Evolutionary conservation across 805 yeast genomes (phyloP).

Genomic region (Saturnispora quitensis): DNA sequence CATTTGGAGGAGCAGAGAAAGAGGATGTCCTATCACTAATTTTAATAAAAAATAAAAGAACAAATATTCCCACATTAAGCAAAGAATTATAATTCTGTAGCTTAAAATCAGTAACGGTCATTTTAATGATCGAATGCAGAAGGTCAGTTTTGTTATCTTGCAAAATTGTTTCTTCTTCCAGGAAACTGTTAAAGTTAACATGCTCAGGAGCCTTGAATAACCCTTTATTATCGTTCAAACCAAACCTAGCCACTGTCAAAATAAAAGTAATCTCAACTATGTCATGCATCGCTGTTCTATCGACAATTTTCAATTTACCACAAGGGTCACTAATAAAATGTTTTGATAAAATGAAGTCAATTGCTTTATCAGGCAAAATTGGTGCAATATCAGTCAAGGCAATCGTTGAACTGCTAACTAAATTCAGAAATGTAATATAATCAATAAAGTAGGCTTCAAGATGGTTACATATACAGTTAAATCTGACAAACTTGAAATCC

Average conservation of each 20-base stretch:
- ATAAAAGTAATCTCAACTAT: constrained; percentile 18
- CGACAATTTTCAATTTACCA: constrained; percentile 10
- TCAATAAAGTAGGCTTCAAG: constrained; percentile 16
- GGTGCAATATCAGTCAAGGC: constrained; percentile 7
- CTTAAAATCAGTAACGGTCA: constrained; percentile 16
- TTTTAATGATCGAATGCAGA: constrained; percentile 13
- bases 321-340: constrained; percentile 9
- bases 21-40: constrained; percentile 13
- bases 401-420: constrained; percentile 5
- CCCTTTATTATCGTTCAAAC: constrained; percentile 5
- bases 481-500: constrained; percentile 3
- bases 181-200: constrained; percentile 6
- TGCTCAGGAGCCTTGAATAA: constrained; percentile 3
- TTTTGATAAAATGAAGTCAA: constrained; percentile 5
- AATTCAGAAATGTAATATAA: constrained; percentile 8
- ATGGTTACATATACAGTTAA: constrained; percentile 8
- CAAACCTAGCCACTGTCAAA: constrained; percentile 15
- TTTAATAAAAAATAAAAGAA: constrained; percentile 15
- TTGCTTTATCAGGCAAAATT: constrained; percentile 15
- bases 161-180: constrained; percentile 7
- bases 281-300: constrained; percentile 14
- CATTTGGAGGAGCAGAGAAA: constrained; percentile 15
- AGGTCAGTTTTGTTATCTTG: constrained; percentile 16
- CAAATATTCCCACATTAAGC: constrained; percentile 14
- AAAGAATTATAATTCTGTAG: constrained; percentile 12